Evolutionary conservation across 352 stramenopile genomes (phyloP), one percentile per base, ranked within the genome.

Genomic region (Globisporangium nodosum): DNA sequence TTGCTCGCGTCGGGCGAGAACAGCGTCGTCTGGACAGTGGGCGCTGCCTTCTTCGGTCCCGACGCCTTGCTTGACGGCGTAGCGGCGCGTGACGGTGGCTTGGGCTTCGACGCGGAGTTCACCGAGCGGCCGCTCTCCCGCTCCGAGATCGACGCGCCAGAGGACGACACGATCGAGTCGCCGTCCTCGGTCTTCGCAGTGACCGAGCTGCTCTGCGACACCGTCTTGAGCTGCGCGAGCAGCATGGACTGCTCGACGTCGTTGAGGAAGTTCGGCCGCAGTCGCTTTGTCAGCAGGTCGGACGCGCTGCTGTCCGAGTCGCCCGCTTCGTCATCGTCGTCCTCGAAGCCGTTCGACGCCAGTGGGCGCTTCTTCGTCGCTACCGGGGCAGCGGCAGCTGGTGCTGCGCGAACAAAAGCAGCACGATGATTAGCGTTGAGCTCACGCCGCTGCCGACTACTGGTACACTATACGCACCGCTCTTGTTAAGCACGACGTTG

Each of bases 221-320:
- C 24, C 20, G 51, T 65, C 27, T 84, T 69, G 47, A 88, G 52
- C 53, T 87, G 78, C 7, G 76, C 71, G 20, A 84, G 68, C 40
- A 87, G 60, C 68, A 87, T 72, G 0, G 74, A 74, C 58, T 87
- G 74, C 66, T 87, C 78, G 33, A 71, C 64, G 51, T 80, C 74
- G 52, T 78, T 80, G 33, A 87, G 76, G 48, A 87, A 87, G 40
- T 78, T 86, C 11, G 78, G 74, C 5, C 78, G 71, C 43, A 68
- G 31, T 2, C 80, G 70, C 59, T 90, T 90, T 56, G 52, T 51
- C 49, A 73, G 30, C 1, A 66, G 49, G 7, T 73, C 70, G 5
- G 51, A 56, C 12, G 52, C 49, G 31, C 63, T 65, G 35, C 11
- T 60, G 20, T 70, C 65, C 33, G 63, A 62, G 37, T 65, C 55